Percentiles rank a stretch among this genome's conserved stretches.
Evolutionary conservation across 2,329 filamentous ascomycete genomes (phyloP).

Genomic region (Bipolaris gigantea): DNA sequence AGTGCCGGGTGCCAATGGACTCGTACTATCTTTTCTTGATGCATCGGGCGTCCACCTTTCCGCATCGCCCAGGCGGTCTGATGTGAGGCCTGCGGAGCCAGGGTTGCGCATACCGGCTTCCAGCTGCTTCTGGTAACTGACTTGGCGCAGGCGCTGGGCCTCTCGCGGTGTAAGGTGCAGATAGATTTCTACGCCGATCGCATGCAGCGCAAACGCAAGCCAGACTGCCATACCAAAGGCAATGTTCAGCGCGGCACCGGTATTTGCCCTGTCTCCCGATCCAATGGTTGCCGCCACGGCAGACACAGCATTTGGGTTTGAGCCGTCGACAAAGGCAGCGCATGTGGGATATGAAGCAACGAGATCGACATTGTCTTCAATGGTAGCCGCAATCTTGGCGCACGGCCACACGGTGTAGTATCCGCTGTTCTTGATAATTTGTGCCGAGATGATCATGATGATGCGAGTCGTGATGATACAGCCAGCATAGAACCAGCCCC

Average conservation of each 20-base stretch:
- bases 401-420: conserved; percentile 51
- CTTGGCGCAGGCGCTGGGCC: conserved; percentile 55
- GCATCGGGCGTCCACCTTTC: conserved; percentile 23
- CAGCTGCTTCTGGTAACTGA: conserved; percentile 60
- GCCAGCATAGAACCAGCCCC: conserved; percentile 48
- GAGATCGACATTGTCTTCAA: conserved; percentile 8
- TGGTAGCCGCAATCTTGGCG: conserved; percentile 52
- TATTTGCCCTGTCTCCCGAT: conserved; percentile 28
- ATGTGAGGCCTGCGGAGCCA: conserved; percentile 30
- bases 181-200: conserved; percentile 46
- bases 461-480: conserved; percentile 58
- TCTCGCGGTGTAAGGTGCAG: conserved; percentile 55
- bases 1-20: background rate
- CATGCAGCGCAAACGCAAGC: conserved; percentile 57
- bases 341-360: conserved; percentile 51
- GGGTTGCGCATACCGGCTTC: conserved; percentile 57
- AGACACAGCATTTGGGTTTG: conserved; percentile 22
- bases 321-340: conserved; percentile 44
- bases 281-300: conserved; percentile 32
- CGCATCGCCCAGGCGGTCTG: conserved; percentile 35
- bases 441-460: conserved; percentile 51
- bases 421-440: conserved; percentile 42
- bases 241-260: conserved; percentile 51
- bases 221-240: conserved; percentile 58
- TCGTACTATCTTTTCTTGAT: conserved; percentile 6